Evolutionary conservation across 2,329 filamentous ascomycete species (phyloP).

Genomic region (Aspergillus pseudoviridinutans): DNA sequence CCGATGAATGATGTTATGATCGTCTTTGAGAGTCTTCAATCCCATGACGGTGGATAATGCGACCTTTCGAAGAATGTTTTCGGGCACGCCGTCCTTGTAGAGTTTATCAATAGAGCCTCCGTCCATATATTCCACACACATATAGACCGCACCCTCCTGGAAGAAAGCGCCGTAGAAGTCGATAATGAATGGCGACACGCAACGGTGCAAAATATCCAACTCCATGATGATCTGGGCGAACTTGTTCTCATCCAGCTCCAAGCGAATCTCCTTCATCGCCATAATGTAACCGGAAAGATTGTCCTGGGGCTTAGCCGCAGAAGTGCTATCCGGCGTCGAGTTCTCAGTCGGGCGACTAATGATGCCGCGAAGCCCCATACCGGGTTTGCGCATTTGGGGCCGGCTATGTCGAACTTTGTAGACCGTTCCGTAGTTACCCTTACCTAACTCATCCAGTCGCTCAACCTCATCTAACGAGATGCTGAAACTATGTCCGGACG

Average conservation of each 20-base stretch:
- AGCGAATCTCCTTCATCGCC: constrained; percentile 98
- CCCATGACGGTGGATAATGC: constrained; percentile 86
- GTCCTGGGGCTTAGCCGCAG: constrained; percentile 17
- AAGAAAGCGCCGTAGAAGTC: constrained; percentile 99
- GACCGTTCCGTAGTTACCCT: constrained; percentile 97
- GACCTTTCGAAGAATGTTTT: constrained; percentile 83
- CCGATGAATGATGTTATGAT: constrained; percentile 98
- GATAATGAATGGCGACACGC: constrained; percentile 92
- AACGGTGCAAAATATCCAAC: constrained; percentile 91
- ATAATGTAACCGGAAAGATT: constrained; percentile 67
- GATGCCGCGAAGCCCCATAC: constrained; percentile 58
- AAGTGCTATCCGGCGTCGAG: constrained; percentile 9
- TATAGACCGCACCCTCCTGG: constrained; percentile 97
- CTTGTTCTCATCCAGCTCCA: constrained; percentile 94
- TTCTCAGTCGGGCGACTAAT: constrained; percentile 40
- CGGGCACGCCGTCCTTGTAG: constrained; percentile 85
- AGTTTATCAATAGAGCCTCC: constrained; percentile 96
- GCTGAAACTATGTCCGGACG: constrained; percentile 80
- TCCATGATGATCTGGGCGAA: constrained; percentile 98
- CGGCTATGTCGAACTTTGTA: constrained; percentile 91
- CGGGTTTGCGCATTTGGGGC: constrained; percentile 57
- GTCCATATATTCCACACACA: constrained; percentile 99
- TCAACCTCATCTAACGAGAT: constrained; percentile 97
- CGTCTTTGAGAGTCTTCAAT: constrained; percentile 88
- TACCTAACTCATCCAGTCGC: constrained; percentile 86